Percentiles rank a stretch among this genome's conserved stretches.
These are phyloP conservation scores for Cladorrhinum sp. DNA, from an alignment of 2,329 filamentous ascomycete genomes.

Conservation along the genomic window DNA sequence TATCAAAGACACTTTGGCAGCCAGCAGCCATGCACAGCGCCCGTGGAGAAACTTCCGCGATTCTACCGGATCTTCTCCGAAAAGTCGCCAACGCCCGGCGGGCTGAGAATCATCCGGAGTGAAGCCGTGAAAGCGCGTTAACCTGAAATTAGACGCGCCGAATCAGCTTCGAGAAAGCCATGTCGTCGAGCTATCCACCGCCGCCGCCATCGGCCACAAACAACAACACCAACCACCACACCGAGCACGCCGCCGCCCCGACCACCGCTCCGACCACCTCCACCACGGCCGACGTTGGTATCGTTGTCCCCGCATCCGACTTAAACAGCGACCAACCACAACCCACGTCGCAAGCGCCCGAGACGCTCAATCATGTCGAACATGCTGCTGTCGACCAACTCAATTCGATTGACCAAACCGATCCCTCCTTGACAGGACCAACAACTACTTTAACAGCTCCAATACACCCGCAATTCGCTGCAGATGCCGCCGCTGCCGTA, in stretches of 20 bases:
- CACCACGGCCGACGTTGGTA: not conserved
- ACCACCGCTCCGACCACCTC: conserved; percentile 7
- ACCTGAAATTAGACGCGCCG: not conserved
- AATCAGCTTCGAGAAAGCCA: conserved; percentile 11
- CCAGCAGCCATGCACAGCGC: not conserved
- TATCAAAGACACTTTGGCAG: not conserved
- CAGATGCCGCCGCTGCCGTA: conserved; percentile 18
- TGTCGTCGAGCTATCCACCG: conserved; percentile 23
- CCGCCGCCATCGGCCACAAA: conserved; percentile 16
- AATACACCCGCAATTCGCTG: conserved; percentile 11
- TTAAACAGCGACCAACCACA: not conserved
- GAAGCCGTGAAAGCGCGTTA: conserved; percentile 17
- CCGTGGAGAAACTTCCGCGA: conserved; percentile 16
- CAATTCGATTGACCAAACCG: not conserved
- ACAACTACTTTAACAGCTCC: not conserved
- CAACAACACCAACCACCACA: not conserved
- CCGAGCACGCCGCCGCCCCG: not conserved
- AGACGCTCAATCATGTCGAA: not conserved
- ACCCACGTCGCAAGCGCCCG: not conserved
- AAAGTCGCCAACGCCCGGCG: conserved; percentile 21
- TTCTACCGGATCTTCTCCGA: conserved; percentile 29
- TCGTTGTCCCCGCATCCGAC: not conserved
- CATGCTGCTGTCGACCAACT: not conserved
- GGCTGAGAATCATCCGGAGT: conserved; percentile 19
- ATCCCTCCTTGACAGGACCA: not conserved